Base-by-base conservation (phyloP, 83 land plant genomes). In the Picea engelmannii region DNA sequence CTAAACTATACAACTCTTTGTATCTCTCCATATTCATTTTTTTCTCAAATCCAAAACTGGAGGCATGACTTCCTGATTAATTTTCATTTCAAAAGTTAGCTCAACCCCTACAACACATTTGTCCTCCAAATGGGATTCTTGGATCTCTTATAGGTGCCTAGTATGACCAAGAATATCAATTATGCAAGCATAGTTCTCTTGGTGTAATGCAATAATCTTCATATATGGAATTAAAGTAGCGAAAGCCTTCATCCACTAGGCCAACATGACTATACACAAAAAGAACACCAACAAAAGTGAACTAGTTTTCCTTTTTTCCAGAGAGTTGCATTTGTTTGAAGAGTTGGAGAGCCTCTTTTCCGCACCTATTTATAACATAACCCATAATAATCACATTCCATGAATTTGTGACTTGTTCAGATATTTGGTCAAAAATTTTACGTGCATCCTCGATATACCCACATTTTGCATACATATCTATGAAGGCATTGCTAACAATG, bases 401-500 rank as follows among this genome's bases (percentile, higher is more conserved):
- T 65, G 67, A 65, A 25, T 2, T 21, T 10, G 27, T 65, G 31
- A 21, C 25, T 24, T 23, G 13, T 23, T 65, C 31, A 9, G 82
- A 31, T 31, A 31, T 31, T 31, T 31, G 31, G 31, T 31, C 31
- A 31, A 31, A 31, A 31, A 31, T 31, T 31, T 31, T 31, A 31
- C 31, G 31, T 31, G 31, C 31, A 31, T 31, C 31, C 31, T 31
- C 31, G 31, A 31, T 31, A 31, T 31, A 31, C 31, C 75, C 42
- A 71, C 42, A 31, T 18, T 71, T 71, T 11, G 27, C 75, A 71
- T 71, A 71, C 75, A 71, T 71, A 35, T 71, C 75, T 42, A 71
- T 35, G 18, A 71, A 18, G 42, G 49, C 49, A 42, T 27, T 71
- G 27, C 79, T 84, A 63, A 89, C 86, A 81, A 79, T 85, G n/a